A percentile compares a stretch with the other conserved stretches of the same genome.
Conservation (phyloP, 495 filamentous ascomycete species). For the Oleoguttula mirabilis region DNA sequence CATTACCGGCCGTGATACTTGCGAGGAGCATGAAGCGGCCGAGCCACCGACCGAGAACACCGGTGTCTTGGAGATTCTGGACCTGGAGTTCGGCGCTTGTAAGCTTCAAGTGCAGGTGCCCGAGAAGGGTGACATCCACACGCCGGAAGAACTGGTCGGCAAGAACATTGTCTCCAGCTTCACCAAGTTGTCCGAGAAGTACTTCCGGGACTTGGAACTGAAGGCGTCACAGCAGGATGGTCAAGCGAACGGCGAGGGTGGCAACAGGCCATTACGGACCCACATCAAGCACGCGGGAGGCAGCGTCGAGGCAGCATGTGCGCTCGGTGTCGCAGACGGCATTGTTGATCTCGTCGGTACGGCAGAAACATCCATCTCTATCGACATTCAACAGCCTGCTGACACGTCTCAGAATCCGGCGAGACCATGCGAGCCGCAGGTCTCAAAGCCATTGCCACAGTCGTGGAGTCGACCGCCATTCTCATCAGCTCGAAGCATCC, state of each 20-base stretch:
- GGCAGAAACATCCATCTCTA: conserved; percentile 22
- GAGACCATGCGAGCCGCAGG: conserved; percentile 97
- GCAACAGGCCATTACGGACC: conserved; percentile 47
- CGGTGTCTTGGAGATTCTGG: conserved; percentile 70
- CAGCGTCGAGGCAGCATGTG: conserved; percentile 93
- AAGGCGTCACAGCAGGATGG: conserved; percentile 9
- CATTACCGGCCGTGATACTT: conserved; percentile 87
- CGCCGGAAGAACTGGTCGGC: conserved; percentile 70
- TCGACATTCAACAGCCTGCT: background rate
- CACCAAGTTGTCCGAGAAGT: conserved; percentile 62
- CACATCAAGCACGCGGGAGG: conserved; percentile 88
- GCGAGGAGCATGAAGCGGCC: conserved; percentile 75
- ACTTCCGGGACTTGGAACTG: conserved; percentile 67
- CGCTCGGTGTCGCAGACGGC: conserved; percentile 87
- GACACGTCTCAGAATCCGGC: conserved; percentile 72
- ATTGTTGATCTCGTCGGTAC: conserved; percentile 94
- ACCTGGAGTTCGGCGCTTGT: conserved; percentile 81
- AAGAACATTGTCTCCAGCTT: conserved; percentile 95
- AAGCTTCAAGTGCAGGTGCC: conserved; percentile 93
- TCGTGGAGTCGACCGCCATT: conserved; percentile 72
- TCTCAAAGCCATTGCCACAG: conserved; percentile 90
- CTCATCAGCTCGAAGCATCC: conserved; percentile 84
- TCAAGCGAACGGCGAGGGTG: conserved; percentile 24
- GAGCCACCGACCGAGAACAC: conserved; percentile 49
- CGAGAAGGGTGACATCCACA: conserved; percentile 59